Evolutionary conservation across 176 grass and related monocot species (phyloP).

Genomic region (Eragrostis curvula): DNA sequence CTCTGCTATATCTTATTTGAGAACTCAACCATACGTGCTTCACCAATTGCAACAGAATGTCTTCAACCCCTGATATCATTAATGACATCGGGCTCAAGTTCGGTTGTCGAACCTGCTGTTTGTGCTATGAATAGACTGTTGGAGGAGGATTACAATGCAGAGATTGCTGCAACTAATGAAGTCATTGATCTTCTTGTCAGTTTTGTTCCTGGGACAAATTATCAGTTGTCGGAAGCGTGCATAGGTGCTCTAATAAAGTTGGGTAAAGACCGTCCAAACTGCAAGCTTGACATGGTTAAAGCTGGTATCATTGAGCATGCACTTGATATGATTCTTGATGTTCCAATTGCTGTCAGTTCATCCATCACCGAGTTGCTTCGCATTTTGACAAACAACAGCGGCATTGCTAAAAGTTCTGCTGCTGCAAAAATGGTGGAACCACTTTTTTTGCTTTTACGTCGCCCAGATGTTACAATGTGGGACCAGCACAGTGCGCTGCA

Average conservation of each 20-base stretch:
- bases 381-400: conserved; percentile 95
- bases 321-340: conserved; percentile 95
- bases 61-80: conserved; percentile 84
- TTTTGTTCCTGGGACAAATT: conserved; percentile 77
- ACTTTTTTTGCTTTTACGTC: conserved; percentile 88
- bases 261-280: conserved; percentile 92
- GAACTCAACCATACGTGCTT: conserved; percentile 67
- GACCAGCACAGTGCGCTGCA: conserved; percentile 92
- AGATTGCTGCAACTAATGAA: conserved; percentile 75
- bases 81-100: conserved; percentile 66
- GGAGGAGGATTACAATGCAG: conserved; percentile 90
- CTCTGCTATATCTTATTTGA: conserved; percentile 94
- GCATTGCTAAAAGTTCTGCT: conserved; percentile 93
- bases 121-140: conserved; percentile 78
- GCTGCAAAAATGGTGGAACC: conserved; percentile 95
- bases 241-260: conserved; percentile 92
- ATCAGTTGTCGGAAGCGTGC: conserved; percentile 74
- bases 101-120: conserved; percentile 73
- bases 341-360: conserved; percentile 79
- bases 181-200: conserved; percentile 86
- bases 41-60: conserved; percentile 78
- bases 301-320: conserved; percentile 91
- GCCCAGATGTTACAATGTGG: conserved; percentile 84
- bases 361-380: conserved; percentile 92
- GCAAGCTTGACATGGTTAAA: conserved; percentile 98